Base-by-base conservation (phyloP, 2,329 filamentous ascomycete species). In the Diaporthe aspalathi region DNA sequence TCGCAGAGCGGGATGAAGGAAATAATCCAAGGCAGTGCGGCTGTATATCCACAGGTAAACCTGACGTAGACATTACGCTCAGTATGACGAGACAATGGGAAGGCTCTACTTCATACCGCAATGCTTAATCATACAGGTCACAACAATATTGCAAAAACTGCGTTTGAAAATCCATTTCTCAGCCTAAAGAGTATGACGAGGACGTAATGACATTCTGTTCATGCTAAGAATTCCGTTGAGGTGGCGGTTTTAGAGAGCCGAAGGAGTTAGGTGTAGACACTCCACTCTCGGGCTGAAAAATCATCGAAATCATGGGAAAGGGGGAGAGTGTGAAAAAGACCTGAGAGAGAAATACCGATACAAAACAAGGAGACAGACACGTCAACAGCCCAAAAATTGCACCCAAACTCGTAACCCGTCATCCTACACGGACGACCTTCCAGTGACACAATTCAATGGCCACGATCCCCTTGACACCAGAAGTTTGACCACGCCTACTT, bases 201-300 rank as follows among this genome's bases (percentile, higher is more conserved):
- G 56, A 38, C 56, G 54, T 60, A 60, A 52, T 67, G 68, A 70
- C 71, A 72, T 72, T 72, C 71, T 72, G 71, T 72, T 70, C 29
- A 43, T 70, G 62, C n/a, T 67, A 45, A 57, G 56, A 50, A 62
- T 68, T 9, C 68, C 71, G 54, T 72, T 53, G 63, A 70, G 62
- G 45, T 60, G 47, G 50, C 62, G 50, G 27, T 60, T 60, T 35
- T 29, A 35, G 43, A 29, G 53, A 54, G 67, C 45, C 60, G 32
- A 16, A 66, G 8, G n/a, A 60, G 40, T 52, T 32, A 32, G 29
- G 29, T 49, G 60, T 27, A 40, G 45, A 38, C 22, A 27, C 35
- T 53, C 57, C 45, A 49, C 68, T 24, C 17, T 24, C 3, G 47
- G 47, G 9, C 47, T 47, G 14, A 40, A 45, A n/a, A 53, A 32